Conservation (phyloP, 768 basidiomycete species). For the Rhodocollybia butyracea region DNA sequence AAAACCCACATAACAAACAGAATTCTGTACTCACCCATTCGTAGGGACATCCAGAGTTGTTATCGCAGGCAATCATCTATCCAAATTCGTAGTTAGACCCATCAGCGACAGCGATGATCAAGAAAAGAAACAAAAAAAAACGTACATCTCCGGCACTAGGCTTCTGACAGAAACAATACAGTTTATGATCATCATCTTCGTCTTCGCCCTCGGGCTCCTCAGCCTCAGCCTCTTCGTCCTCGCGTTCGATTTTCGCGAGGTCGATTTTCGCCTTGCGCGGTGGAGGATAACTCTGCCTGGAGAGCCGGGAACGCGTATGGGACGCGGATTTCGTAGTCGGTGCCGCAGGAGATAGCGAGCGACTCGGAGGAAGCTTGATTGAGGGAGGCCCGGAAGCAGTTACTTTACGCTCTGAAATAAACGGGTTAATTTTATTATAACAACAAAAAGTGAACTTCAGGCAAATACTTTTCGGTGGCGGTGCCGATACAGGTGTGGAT, state of each 20-base stretch:
- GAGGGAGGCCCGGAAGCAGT: conserved; percentile 29
- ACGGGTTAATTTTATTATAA: not conserved
- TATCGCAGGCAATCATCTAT: conserved; percentile 78
- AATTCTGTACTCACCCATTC: conserved; percentile 66
- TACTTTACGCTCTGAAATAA: conserved; percentile 36
- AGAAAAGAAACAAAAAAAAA: conserved; percentile 1
- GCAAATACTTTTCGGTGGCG: conserved; percentile 39
- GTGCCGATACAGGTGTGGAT: conserved; percentile 22
- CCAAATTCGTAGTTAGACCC: too few relatives aligned
- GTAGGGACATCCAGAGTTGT: conserved; percentile 55
- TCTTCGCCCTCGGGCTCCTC: conserved; percentile 37
- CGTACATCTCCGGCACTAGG: conserved; percentile 49
- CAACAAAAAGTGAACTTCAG: not conserved
- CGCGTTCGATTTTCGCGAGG: conserved; percentile 30
- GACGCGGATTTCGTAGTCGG: conserved; percentile 41
- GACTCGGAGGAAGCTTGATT: conserved; percentile 35
- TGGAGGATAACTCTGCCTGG: conserved; percentile 39
- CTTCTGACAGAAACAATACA: conserved; percentile 53
- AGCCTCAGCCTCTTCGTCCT: conserved; percentile 36
- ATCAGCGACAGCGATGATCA: not conserved
- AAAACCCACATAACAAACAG: too few relatives aligned
- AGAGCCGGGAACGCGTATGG: conserved; percentile 43
- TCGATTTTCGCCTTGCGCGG: not conserved
- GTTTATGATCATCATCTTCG: conserved; percentile 44
- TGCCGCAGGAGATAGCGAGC: conserved; percentile 26